These are phyloP conservation scores for Pyrenochaeta sp. DNA, from an alignment of 2,329 filamentous ascomycete species.

Conservation along the genomic window DNA sequence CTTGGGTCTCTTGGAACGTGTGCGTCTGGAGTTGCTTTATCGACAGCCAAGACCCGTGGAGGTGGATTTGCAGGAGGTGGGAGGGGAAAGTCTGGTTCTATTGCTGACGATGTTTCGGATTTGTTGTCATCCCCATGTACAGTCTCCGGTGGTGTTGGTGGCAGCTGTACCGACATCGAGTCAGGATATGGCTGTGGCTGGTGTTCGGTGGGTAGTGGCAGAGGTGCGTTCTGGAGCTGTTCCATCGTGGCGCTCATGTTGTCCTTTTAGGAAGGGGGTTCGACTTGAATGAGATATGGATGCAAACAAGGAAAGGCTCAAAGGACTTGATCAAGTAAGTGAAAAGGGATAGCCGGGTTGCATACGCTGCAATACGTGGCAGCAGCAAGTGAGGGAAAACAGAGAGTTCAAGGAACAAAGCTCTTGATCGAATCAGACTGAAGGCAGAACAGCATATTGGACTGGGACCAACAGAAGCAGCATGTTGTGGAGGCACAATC, in stretches of 20 bases:
- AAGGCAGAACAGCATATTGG: conserved; percentile 2
- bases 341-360: too few relatives aligned
- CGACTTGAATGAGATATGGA: neutral
- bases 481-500: conserved; percentile 10
- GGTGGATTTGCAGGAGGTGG: conserved; percentile 69
- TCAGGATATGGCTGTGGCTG: conserved; percentile 26
- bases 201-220: conserved; percentile 20
- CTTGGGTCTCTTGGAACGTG: conserved; percentile 82
- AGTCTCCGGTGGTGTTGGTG: conserved; percentile 46
- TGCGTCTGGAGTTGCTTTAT: conserved; percentile 81
- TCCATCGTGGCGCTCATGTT: conserved; percentile 29
- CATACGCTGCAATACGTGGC: too few relatives aligned
- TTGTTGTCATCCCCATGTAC: conserved; percentile 41
- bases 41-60: conserved; percentile 72
- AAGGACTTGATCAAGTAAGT: neutral
- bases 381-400: neutral
- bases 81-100: conserved; percentile 63
- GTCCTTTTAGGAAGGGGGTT: neutral
- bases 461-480: neutral
- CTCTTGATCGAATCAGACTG: neutral
- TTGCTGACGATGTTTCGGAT: conserved; percentile 19
- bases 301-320: conserved; percentile 3
- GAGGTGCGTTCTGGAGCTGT: conserved; percentile 16
- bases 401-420: neutral
- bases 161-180: conserved; percentile 28